These are phyloP conservation scores for Russula brevipes DNA, from an alignment of 768 basidiomycete species.

Conservation along the genomic window DNA sequence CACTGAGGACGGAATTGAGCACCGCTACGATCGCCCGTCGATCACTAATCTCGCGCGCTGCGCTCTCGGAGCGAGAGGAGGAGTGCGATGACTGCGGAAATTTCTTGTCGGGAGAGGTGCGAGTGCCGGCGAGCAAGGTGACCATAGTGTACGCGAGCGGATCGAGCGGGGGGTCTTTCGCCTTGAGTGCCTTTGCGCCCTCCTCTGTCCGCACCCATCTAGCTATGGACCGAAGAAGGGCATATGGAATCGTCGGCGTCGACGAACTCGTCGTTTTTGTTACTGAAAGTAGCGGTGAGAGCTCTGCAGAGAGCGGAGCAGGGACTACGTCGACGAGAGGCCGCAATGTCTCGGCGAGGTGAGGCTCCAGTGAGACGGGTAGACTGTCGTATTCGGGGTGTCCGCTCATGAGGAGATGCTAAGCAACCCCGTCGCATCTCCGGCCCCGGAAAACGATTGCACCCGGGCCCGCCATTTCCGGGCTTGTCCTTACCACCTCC, in stretches of 20 bases:
- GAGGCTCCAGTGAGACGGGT: slow-evolving; percentile 64
- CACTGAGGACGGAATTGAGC: slow-evolving; percentile 65
- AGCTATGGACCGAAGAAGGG: slow-evolving; percentile 52
- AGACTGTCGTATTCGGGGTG: slow-evolving; percentile 31
- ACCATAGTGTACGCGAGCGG: slow-evolving; percentile 61
- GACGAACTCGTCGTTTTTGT: slow-evolving; percentile 18
- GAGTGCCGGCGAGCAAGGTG: slow-evolving; percentile 68
- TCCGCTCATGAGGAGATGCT: background rate
- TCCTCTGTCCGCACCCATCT: slow-evolving; percentile 59
- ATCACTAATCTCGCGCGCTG: slow-evolving; percentile 46
- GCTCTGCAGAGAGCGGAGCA: slow-evolving; percentile 37
- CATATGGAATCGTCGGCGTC: slow-evolving; percentile 52
- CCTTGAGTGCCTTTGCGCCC: slow-evolving; percentile 37
- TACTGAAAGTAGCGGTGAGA: slow-evolving; percentile 38
- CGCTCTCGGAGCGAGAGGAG: slow-evolving; percentile 44
- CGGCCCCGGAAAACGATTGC: background rate
- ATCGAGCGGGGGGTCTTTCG: slow-evolving; percentile 44
- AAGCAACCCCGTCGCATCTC: too few relatives aligned
- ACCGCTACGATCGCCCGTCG: slow-evolving; percentile 63
- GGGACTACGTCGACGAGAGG: slow-evolving; percentile 48
- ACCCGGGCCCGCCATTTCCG: too few relatives aligned
- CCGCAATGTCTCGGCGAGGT: slow-evolving; percentile 48
- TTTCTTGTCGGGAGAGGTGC: slow-evolving; percentile 70
- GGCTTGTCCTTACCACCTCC: too few relatives aligned
- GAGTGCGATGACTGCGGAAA: slow-evolving; percentile 47